phyloP scores from a whole-genome alignment of 345 rosid species.

The Gossypium rotundifolium region DNA sequence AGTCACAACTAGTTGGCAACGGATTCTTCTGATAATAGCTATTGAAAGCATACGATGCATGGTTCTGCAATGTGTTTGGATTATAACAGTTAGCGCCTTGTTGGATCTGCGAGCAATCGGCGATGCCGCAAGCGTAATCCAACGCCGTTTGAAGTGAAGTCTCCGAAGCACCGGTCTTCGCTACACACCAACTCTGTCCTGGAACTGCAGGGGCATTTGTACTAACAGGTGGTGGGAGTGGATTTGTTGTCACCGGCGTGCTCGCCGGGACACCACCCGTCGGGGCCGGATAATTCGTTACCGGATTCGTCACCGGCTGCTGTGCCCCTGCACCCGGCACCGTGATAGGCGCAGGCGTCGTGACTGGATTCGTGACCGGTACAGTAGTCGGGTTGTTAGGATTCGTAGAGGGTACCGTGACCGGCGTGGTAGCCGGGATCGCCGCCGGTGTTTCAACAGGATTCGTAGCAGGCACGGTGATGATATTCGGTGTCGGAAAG shows the following conservation, averaged over 20 bases:
- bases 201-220: constrained; percentile 56
- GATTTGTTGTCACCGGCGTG: constrained; percentile 34
- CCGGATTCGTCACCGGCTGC: constrained; percentile 61
- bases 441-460: constrained; percentile 33
- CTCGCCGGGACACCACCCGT: constrained; percentile 41
- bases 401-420: constrained; percentile 37
- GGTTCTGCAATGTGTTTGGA: constrained; percentile 63
- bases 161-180: constrained; percentile 54
- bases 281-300: constrained; percentile 58
- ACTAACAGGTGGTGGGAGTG: constrained; percentile 45
- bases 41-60: constrained; percentile 91
- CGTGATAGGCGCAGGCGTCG: constrained; percentile 50
- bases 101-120: constrained; percentile 85
- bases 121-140: constrained; percentile 90
- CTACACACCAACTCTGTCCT: constrained; percentile 92
- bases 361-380: constrained; percentile 35
- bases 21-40: constrained; percentile 91
- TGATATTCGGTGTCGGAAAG: constrained; percentile 44
- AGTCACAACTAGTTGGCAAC: constrained; percentile 73
- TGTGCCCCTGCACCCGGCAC: constrained; percentile 49
- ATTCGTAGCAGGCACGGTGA: constrained; percentile 48
- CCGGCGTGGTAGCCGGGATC: constrained; percentile 41
- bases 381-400: constrained; percentile 42
- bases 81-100: constrained; percentile 76
- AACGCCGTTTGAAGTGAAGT: constrained; percentile 59